phyloP scores from a whole-genome alignment of 108 stramenopile species.

The Skeletonema marinoi region DNA sequence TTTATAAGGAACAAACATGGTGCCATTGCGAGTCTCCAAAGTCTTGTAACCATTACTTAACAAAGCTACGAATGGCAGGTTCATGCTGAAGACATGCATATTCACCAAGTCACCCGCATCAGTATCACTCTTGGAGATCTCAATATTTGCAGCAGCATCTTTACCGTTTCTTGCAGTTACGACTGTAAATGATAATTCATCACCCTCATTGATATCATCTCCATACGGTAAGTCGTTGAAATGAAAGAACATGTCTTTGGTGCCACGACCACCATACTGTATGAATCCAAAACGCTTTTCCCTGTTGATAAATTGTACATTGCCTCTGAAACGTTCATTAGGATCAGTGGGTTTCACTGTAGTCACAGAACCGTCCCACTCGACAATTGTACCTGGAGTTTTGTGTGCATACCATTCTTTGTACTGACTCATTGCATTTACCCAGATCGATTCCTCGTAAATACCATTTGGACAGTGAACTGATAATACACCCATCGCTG shows the following conservation, averaged over 20 bases:
- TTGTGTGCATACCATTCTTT: constrained; percentile 49
- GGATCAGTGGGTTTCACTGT: constrained; percentile 13
- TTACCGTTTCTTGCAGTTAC: constrained; percentile 54
- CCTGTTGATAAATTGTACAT: constrained; percentile 51
- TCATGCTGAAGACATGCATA: constrained; percentile 77
- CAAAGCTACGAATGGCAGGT: constrained; percentile 79
- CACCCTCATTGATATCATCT: constrained; percentile 51
- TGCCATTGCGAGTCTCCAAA: constrained; percentile 79
- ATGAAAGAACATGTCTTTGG: constrained; percentile 70
- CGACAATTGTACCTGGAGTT: constrained; percentile 64
- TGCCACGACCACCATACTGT: constrained; percentile 37
- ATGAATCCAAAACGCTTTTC: constrained; percentile 76
- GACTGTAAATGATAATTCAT: constrained; percentile 53
- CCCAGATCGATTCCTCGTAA: constrained; percentile 48
- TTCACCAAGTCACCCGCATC: constrained; percentile 26
- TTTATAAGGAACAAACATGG: constrained; percentile 74
- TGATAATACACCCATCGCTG: constrained; percentile 65
- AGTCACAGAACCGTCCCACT: constrained; percentile 55
- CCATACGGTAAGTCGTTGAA: constrained; percentile 55
- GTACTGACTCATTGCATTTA: constrained; percentile 53
- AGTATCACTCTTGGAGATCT: constrained; percentile 27
- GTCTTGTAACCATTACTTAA: constrained; percentile 83
- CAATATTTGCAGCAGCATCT: constrained; percentile 41
- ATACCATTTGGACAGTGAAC: constrained; percentile 75
- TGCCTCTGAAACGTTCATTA: constrained; percentile 35